Percentiles rank a stretch among this genome's conserved stretches.
Conservation (phyloP, 2,329 filamentous ascomycete species). For the Cladophialophora immunda region DNA sequence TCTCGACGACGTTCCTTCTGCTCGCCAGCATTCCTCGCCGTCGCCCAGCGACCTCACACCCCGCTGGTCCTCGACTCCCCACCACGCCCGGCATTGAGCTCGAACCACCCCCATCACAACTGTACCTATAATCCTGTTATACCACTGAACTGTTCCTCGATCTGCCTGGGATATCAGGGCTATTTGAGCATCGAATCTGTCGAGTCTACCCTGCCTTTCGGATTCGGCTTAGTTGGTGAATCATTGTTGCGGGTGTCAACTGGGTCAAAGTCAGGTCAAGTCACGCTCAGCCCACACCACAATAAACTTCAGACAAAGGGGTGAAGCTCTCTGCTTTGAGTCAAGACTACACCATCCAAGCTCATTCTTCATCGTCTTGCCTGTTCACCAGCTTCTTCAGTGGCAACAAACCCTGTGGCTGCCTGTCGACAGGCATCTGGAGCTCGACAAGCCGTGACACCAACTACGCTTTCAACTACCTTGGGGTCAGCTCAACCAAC, state of each 20-base stretch:
- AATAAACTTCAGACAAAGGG: conserved; percentile 31
- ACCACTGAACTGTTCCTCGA: conserved; percentile 29
- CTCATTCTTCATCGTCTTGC: conserved; percentile 25
- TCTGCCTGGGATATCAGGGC: conserved; percentile 19
- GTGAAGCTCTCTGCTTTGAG: conserved; percentile 23
- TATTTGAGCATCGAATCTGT: conserved; percentile 15
- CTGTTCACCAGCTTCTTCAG: conserved; percentile 13
- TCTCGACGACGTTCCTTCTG: conserved; percentile 38
- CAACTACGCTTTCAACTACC: not conserved
- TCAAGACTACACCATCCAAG: conserved; percentile 22
- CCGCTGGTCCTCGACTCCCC: conserved; percentile 27
- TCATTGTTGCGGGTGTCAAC: conserved; percentile 31
- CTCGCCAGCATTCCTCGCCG: conserved; percentile 32
- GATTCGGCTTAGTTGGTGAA: conserved; percentile 23
- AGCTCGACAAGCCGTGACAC: conserved; percentile 26
- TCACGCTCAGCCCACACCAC: conserved; percentile 23
- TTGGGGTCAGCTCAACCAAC: conserved; percentile 17
- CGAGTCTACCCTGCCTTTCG: conserved; percentile 14
- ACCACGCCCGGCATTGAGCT: conserved; percentile 24
- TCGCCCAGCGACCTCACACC: conserved; percentile 31
- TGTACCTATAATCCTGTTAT: conserved; percentile 35
- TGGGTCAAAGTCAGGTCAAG: conserved; percentile 14
- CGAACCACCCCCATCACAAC: conserved; percentile 17
- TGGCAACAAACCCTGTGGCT: conserved; percentile 29
- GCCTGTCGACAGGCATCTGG: conserved; percentile 32